phyloP scores from a whole-genome alignment of 441 rosid genomes.

The Mallotus japonicus region DNA sequence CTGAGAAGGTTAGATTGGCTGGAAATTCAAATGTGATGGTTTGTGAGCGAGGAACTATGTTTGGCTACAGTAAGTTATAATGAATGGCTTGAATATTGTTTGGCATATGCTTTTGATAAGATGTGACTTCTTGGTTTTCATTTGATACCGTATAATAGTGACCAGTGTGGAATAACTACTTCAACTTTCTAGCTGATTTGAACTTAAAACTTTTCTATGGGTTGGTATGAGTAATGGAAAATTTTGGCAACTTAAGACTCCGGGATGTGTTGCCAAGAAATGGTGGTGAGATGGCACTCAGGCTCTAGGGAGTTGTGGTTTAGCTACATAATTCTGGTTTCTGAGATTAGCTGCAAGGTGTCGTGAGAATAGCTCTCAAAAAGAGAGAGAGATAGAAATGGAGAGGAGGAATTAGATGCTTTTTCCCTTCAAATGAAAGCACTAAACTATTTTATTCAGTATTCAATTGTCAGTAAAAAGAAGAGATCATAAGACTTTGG shows the following conservation, averaged over 20 bases:
- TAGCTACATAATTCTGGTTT: background rate
- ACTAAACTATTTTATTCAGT: too few relatives aligned
- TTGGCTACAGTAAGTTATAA: slow-evolving; percentile 81
- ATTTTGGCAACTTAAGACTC: background rate
- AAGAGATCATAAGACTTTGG: too few relatives aligned
- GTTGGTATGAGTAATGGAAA: background rate
- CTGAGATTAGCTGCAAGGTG: background rate
- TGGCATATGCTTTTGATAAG: slow-evolving; percentile 9
- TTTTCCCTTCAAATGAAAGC: too few relatives aligned
- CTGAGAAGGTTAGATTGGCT: slow-evolving; percentile 76
- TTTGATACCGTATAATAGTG: background rate
- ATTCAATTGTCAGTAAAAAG: too few relatives aligned
- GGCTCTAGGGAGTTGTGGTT: background rate
- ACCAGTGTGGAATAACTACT: background rate
- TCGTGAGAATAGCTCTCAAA: background rate
- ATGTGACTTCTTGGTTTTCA: slow-evolving; percentile 1
- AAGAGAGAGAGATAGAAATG: background rate
- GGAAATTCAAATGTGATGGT: slow-evolving; percentile 94
- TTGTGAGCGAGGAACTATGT: slow-evolving; percentile 95
- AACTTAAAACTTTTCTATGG: background rate
- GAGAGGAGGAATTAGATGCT: too few relatives aligned
- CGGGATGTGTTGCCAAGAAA: background rate
- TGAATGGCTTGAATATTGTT: slow-evolving; percentile 10
- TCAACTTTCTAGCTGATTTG: background rate
- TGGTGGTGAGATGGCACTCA: background rate